A percentile compares a stretch with the other conserved stretches of the same genome.
phyloP scores from a whole-genome alignment of 352 stramenopile genomes.

The Globisporangium mamillatum region DNA sequence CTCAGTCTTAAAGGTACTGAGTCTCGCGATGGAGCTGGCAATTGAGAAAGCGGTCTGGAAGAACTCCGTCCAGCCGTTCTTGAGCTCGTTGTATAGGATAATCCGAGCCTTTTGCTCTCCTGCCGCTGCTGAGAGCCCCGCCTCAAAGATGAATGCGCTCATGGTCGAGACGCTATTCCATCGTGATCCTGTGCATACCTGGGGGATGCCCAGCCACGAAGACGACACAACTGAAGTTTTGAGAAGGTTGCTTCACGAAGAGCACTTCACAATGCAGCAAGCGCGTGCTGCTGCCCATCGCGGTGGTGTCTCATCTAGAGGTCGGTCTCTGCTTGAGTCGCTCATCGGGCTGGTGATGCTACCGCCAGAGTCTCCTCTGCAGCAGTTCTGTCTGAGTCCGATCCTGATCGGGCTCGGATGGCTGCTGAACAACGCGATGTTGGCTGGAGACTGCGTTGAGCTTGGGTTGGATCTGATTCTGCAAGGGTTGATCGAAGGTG shows the following conservation, averaged over 20 bases:
- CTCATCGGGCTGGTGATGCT: slow-evolving; percentile 9
- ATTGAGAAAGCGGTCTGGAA: slow-evolving; percentile 19
- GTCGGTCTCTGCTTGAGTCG: slow-evolving; percentile 16
- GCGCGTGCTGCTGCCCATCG: neutral
- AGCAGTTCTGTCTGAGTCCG: slow-evolving; percentile 4
- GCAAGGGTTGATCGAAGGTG: slow-evolving; percentile 9
- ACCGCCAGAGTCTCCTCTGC: slow-evolving; percentile 3
- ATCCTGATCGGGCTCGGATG: slow-evolving; percentile 14
- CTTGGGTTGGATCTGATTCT: slow-evolving; percentile 10
- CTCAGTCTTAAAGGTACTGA: slow-evolving; percentile 4
- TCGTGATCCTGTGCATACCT: neutral
- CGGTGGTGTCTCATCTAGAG: neutral
- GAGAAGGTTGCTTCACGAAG: slow-evolving; percentile 11
- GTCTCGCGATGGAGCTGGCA: slow-evolving; percentile 12
- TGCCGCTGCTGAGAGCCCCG: neutral
- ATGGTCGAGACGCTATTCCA: slow-evolving; percentile 13
- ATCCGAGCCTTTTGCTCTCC: slow-evolving; percentile 7
- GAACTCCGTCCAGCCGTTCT: slow-evolving; percentile 11
- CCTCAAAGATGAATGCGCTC: slow-evolving; percentile 10
- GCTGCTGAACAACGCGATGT: slow-evolving; percentile 3
- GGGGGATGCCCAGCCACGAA: neutral
- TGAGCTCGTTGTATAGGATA: slow-evolving; percentile 14
- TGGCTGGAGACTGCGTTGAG: slow-evolving; percentile 13
- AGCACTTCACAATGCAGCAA: neutral
- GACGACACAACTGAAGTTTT: neutral